Base-by-base conservation (phyloP, 2,329 filamentous ascomycete genomes). In the Sporothrix curviconia region DNA sequence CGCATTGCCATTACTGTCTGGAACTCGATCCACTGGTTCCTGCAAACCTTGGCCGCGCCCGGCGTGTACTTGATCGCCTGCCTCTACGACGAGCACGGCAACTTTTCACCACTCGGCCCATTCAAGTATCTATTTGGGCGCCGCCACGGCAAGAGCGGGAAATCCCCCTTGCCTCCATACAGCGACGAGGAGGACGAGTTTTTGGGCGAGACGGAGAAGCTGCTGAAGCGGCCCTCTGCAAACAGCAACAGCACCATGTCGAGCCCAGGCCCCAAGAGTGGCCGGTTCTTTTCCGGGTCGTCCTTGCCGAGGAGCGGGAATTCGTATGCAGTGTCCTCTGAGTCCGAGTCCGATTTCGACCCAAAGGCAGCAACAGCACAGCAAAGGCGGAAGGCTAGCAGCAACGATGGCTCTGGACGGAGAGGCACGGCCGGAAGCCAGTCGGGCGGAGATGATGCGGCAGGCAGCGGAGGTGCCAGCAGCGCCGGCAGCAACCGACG, bases 21-120 rank as follows among this genome's bases (percentile, higher is more conserved):
- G 60, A 84, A 87, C 64, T 88, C 89, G 6, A 78, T 95, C 64
- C 84, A 85, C 64, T 89, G 89, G 74, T 78, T 96, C 47, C 73
- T 96, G 56, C 86, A 87, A 51, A 89, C 89, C 14, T 74, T 97
- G 60, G 82, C 87, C 25, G 85, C 87, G 22, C 92, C 92, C 1
- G 89, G 86, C 17, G 81, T 91, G 51, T 96, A 92, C 72, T 73
- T 96, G 57, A 83, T 92, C 60, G 86, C 89, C 63, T 92, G 83
- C 69, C 87, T 97, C 66, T 92, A 89, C 73, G 86, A 95, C 67
- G 85, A 91, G 51, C 76, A 89, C 59, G 92, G 90, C 52, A 78
- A 78, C 51, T 96, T 95, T 70, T 87, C 90, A 55, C 83, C 90
- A n/a, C 73, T 94, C 59, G 74, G 84, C 50, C 91, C 90, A 59